These are phyloP conservation scores for Colletotrichum chrysophilum DNA, from an alignment of 2,329 filamentous ascomycete genomes.

Conservation along the genomic window DNA sequence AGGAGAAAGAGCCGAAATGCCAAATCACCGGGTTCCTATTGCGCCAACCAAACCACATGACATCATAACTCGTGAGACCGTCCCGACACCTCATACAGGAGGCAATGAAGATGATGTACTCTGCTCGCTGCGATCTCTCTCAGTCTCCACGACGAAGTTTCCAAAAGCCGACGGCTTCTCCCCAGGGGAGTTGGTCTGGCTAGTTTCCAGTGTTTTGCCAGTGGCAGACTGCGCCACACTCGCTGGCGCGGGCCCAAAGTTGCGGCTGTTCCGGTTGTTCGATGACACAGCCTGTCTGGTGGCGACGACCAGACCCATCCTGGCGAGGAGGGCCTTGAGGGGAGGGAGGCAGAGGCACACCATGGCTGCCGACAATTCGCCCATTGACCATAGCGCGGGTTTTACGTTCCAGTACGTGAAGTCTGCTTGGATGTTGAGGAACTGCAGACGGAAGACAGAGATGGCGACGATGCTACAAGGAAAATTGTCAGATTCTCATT, in stretches of 20 bases:
- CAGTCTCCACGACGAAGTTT: not conserved
- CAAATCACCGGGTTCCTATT: not conserved
- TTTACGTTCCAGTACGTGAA: slow-evolving; percentile 26
- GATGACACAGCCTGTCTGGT: not conserved
- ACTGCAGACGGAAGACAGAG: slow-evolving; percentile 27
- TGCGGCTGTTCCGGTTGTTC: not conserved
- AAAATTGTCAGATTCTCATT: not conserved
- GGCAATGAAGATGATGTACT: not conserved
- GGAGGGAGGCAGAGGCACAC: slow-evolving; percentile 27
- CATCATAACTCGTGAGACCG: not conserved
- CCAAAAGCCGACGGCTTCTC: not conserved
- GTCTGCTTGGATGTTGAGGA: slow-evolving; percentile 18
- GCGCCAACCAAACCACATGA: not conserved
- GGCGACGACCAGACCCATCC: not conserved
- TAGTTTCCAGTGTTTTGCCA: not conserved
- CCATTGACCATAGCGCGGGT: slow-evolving; percentile 26
- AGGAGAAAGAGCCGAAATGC: not conserved
- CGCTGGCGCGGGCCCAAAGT: not conserved
- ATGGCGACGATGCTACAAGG: slow-evolving; percentile 25
- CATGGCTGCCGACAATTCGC: slow-evolving; percentile 25
- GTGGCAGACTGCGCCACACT: not conserved
- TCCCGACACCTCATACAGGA: not conserved
- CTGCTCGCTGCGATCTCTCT: not conserved
- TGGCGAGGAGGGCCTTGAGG: slow-evolving; percentile 11
- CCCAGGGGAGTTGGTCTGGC: not conserved